Conservation (phyloP, 257 asterid genomes). For the Cruciata laevipes region DNA sequence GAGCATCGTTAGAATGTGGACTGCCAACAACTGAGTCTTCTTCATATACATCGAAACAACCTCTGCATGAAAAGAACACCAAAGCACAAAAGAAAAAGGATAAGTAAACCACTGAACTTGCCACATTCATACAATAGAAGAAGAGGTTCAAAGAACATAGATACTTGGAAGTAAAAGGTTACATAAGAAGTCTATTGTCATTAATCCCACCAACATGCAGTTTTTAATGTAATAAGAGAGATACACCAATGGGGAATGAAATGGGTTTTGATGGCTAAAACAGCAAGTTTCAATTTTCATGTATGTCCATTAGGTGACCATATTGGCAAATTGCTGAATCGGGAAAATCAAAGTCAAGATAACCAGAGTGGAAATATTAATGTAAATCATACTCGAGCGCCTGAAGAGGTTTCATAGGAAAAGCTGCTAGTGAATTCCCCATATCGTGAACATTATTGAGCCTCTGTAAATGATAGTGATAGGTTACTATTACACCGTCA, state of each 20-base stretch:
- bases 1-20: slow-evolving; percentile 58
- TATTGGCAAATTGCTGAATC: neutral
- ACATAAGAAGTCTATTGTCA: neutral
- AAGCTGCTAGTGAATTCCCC: slow-evolving; percentile 74
- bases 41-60: slow-evolving; percentile 83
- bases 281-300: no score
- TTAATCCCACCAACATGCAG: neutral
- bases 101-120: neutral
- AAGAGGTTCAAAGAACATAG: neutral
- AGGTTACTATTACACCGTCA: slow-evolving; percentile 8
- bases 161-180: neutral
- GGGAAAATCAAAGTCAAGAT: slow-evolving; percentile 9
- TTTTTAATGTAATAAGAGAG: neutral
- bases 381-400: slow-evolving; percentile 68
- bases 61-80: slow-evolving; percentile 43
- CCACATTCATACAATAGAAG: neutral
- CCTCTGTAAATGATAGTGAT: slow-evolving; percentile 36
- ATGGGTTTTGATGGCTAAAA: neutral
- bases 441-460: slow-evolving; percentile 52
- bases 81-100: neutral
- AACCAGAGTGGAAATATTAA: slow-evolving; percentile 1
- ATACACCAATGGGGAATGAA: neutral
- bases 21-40: slow-evolving; percentile 58
- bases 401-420: slow-evolving; percentile 87
- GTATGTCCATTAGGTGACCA: neutral